Evolutionary conservation across 1,284 basidiomycete species (phyloP).

Genomic region (Tilletia setariae): DNA sequence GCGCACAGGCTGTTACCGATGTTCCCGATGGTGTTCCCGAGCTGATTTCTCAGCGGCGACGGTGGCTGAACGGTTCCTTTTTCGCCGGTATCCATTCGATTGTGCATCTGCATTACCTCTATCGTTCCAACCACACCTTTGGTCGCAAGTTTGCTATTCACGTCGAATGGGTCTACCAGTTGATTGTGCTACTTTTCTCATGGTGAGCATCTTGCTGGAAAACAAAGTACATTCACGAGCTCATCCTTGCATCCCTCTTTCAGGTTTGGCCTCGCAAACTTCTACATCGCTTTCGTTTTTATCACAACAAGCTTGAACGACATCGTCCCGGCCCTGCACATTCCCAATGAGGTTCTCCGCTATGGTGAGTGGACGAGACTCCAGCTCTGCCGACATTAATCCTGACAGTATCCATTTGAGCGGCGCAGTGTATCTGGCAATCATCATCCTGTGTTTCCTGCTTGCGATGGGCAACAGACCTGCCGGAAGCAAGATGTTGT

Average conservation of each 20-base stretch:
- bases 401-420: not conserved
- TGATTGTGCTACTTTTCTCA: conserved; percentile 46
- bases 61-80: conserved; percentile 53
- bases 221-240: not conserved
- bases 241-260: not conserved
- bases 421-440: conserved; percentile 24
- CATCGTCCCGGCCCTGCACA: conserved; percentile 32
- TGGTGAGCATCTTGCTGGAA: conserved; percentile 25
- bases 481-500: conserved; percentile 44
- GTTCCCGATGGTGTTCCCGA: conserved; percentile 49
- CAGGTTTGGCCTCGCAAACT: conserved; percentile 45
- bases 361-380: conserved; percentile 37
- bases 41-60: conserved; percentile 47
- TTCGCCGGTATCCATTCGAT: conserved; percentile 53
- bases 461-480: conserved; percentile 53
- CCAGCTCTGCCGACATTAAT: not conserved
- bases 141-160: conserved; percentile 46
- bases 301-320: conserved; percentile 44
- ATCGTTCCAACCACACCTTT: conserved; percentile 48
- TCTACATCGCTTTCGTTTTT: conserved; percentile 44
- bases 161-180: conserved; percentile 52
- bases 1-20: conserved; percentile 49
- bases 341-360: conserved; percentile 45
- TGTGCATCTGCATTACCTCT: conserved; percentile 53
- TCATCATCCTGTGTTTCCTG: conserved; percentile 52